A percentile compares a stretch with the other conserved stretches of the same genome.
phyloP scores from a whole-genome alignment of 202 grass and related monocot genomes.

The Dendrocalamus latiflorus region DNA sequence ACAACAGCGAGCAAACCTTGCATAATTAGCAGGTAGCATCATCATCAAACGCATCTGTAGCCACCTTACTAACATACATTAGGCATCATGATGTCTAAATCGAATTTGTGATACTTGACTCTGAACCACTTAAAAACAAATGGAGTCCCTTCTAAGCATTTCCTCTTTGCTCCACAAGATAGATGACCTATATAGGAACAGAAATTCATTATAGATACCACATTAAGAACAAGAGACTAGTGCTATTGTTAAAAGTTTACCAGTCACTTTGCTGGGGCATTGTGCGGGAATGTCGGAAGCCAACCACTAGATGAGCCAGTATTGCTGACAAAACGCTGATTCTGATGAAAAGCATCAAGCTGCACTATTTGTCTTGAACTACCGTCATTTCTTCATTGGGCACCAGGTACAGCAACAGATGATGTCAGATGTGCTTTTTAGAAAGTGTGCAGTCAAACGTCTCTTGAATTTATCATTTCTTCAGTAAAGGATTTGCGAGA shows the following conservation, averaged over 20 bases:
- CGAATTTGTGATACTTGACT: conserved; percentile 22
- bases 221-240: neutral
- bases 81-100: conserved; percentile 19
- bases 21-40: conserved; percentile 31
- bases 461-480: too few relatives aligned
- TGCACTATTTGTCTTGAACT: too few relatives aligned
- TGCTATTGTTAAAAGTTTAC: conserved; percentile 12
- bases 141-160: neutral
- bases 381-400: too few relatives aligned
- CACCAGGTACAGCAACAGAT: too few relatives aligned
- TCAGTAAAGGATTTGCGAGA: too few relatives aligned
- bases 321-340: too few relatives aligned
- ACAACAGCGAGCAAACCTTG: conserved; percentile 33
- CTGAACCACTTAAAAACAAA: conserved; percentile 14
- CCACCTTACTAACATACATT: conserved; percentile 43
- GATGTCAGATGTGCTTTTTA: too few relatives aligned
- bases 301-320: conserved; percentile 47
- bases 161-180: conserved; percentile 23
- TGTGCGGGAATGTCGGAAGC: conserved; percentile 50
- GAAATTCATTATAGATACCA: neutral
- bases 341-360: too few relatives aligned
- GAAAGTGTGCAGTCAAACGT: too few relatives aligned
- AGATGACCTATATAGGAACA: conserved; percentile 24
- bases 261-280: conserved; percentile 50
- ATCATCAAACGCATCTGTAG: conserved; percentile 30